Conservation (phyloP, 1,284 basidiomycete species). For the Microbotryum silenes-acaulis region DNA sequence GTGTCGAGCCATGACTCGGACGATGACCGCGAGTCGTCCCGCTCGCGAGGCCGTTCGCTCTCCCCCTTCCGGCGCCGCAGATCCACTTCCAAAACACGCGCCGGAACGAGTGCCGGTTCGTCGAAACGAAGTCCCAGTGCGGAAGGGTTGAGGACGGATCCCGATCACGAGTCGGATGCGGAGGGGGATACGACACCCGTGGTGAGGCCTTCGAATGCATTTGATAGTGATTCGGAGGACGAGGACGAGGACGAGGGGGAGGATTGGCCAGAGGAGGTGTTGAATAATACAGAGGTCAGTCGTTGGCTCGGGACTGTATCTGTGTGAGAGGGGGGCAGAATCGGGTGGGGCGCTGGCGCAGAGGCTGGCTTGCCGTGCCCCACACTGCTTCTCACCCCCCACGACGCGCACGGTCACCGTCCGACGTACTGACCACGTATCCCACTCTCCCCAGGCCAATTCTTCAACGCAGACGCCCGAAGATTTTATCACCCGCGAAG, state of each 20-base stretch:
- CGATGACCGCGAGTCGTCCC: constrained; percentile 34
- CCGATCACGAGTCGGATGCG: constrained; percentile 20
- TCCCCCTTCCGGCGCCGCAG: constrained; percentile 14
- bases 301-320: too few relatives aligned
- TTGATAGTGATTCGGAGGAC: constrained; percentile 9
- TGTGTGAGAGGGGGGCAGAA: too few relatives aligned
- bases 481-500: constrained; percentile 27
- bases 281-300: constrained; percentile 61
- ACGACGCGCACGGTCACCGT: background rate
- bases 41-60: constrained; percentile 15
- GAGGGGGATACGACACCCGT: constrained; percentile 12
- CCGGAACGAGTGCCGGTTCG: background rate
- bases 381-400: constrained; percentile 40
- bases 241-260: constrained; percentile 32
- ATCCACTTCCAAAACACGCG: background rate
- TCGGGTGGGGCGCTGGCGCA: too few relatives aligned
- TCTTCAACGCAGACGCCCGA: constrained; percentile 21
- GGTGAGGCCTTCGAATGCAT: constrained; percentile 8
- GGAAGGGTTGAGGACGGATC: constrained; percentile 20
- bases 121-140: constrained; percentile 11
- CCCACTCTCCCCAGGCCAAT: constrained; percentile 14
- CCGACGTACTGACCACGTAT: background rate
- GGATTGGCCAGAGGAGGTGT: constrained; percentile 52
- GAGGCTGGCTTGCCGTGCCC: background rate
- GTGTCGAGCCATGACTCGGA: constrained; percentile 32